Percentiles rank a stretch among this genome's conserved stretches.
Conservation (phyloP, 345 rosid genomes). For the Aquilaria yunnanensis region DNA sequence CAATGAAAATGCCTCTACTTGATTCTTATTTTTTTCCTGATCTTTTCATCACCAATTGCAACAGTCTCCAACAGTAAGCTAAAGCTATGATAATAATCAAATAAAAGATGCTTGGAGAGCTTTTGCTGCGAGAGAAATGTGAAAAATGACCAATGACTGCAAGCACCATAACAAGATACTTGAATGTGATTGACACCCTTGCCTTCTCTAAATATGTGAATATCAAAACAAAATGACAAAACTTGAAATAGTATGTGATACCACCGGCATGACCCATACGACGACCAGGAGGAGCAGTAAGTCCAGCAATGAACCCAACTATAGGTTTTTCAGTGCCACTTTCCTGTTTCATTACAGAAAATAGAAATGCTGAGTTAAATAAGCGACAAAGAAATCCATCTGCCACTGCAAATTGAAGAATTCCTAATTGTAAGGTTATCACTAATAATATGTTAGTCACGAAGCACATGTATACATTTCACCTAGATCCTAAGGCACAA, state of each 20-base stretch:
- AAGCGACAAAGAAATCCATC: neutral
- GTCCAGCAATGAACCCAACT: constrained; percentile 97
- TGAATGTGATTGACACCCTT: no score
- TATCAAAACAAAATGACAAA: neutral
- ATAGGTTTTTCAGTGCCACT: constrained; percentile 92
- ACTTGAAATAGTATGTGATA: constrained; percentile 18
- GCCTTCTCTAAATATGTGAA: no score
- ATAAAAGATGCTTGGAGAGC: neutral
- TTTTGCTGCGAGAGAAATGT: neutral
- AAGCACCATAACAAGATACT: no score
- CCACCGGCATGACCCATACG: constrained; percentile 99
- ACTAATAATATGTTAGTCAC: no score
- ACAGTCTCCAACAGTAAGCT: no score
- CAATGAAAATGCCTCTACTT: neutral
- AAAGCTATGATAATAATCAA: neutral
- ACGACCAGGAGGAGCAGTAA: constrained; percentile 96
- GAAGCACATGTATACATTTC: neutral
- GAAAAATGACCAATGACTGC: neutral
- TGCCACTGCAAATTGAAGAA: neutral
- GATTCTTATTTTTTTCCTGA: no score
- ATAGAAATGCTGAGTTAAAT: neutral
- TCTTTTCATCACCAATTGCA: no score
- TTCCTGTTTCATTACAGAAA: constrained; percentile 48
- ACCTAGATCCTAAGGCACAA: neutral
- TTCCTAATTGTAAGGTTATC: no score